Conservation (phyloP, 1,284 basidiomycete genomes). For the Ustilago nuda region DNA sequence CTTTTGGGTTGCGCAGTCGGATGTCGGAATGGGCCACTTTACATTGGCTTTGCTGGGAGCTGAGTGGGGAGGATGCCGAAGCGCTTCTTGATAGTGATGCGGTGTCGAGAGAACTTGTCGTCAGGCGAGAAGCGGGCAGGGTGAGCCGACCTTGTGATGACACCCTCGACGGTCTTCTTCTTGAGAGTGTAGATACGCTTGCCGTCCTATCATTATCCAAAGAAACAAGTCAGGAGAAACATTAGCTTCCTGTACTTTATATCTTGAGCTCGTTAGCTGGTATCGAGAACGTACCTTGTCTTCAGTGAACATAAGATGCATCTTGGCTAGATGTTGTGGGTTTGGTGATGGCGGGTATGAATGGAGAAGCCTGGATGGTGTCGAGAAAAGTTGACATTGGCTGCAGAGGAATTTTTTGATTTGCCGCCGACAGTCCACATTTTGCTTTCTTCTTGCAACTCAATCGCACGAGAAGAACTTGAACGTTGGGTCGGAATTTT, state of each 20-base stretch:
- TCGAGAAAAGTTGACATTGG: constrained; percentile 13
- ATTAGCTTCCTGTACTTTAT: not conserved
- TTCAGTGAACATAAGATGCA: constrained; percentile 69
- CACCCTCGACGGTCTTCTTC: constrained; percentile 61
- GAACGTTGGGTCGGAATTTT: not conserved
- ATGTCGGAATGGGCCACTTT: constrained; percentile 3
- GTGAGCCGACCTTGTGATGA: constrained; percentile 66
- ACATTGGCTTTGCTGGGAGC: constrained; percentile 60
- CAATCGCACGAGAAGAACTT: constrained; percentile 23
- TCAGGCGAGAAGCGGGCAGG: constrained; percentile 69
- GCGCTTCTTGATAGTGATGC: constrained; percentile 68
- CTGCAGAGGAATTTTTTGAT: constrained; percentile 8
- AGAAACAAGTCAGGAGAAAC: not conserved
- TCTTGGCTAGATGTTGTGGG: constrained; percentile 29
- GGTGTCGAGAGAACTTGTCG: constrained; percentile 69
- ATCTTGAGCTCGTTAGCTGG: not conserved
- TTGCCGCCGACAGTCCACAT: constrained; percentile 3
- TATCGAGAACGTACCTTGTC: constrained; percentile 54
- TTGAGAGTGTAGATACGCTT: constrained; percentile 69
- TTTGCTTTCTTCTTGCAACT: not conserved
- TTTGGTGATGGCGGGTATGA: constrained; percentile 7
- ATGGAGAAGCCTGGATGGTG: constrained; percentile 4
- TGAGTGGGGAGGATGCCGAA: constrained; percentile 66
- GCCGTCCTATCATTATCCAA: constrained; percentile 54
- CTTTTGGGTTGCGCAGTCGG: not conserved